Evolutionary conservation across 208 protist species (phyloP).

Genomic region (Crithidia bombi): DNA sequence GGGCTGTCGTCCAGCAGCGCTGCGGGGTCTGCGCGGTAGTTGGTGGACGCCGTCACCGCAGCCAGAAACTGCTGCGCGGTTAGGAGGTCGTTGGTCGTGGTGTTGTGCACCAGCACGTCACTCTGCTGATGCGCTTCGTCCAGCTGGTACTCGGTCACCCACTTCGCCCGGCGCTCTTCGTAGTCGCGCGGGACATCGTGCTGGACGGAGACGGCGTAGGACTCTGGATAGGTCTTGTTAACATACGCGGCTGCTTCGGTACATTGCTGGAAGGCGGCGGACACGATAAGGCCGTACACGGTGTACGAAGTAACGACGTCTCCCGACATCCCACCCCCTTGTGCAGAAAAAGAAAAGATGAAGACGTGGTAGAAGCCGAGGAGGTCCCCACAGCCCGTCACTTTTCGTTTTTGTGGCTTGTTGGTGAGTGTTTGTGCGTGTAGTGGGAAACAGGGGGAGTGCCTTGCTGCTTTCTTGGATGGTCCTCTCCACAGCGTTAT

Average conservation of each 20-base stretch:
- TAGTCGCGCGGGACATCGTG: conserved; percentile 75
- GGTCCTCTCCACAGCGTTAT: too few relatives aligned
- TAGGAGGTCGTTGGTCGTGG: conserved; percentile 19
- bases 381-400: too few relatives aligned
- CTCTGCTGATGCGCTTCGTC: not conserved
- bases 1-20: conserved; percentile 35
- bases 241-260: conserved; percentile 77
- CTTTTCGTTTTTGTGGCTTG: too few relatives aligned
- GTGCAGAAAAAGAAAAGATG: not conserved
- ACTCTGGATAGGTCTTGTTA: conserved; percentile 51
- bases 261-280: conserved; percentile 73
- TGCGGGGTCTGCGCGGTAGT: conserved; percentile 53
- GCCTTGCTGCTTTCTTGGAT: too few relatives aligned
- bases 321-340: conserved; percentile 17
- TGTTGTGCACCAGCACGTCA: conserved; percentile 41
- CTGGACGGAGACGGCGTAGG: conserved; percentile 54
- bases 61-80: conserved; percentile 58
- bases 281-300: conserved; percentile 65
- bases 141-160: conserved; percentile 14
- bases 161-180: conserved; percentile 41
- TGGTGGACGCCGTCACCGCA: conserved; percentile 39
- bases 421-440: too few relatives aligned
- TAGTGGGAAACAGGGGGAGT: too few relatives aligned
- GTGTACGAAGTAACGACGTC: conserved; percentile 31
- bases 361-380: not conserved